Base-by-base conservation (phyloP, 495 filamentous ascomycete species). In the Talaromyces adpressus region DNA sequence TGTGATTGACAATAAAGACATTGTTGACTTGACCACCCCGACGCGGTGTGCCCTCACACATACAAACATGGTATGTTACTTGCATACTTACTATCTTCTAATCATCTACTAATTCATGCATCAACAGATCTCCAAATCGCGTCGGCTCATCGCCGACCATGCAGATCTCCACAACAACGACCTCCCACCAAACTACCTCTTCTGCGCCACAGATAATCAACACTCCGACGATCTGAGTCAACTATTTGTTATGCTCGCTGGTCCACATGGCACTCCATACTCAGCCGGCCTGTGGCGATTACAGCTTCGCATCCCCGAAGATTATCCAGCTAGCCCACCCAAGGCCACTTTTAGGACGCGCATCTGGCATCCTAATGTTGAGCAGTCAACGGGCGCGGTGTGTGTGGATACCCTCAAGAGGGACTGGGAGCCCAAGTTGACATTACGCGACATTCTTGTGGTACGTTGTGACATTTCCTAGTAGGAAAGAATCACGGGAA, bases 281-380 rank as follows among this genome's bases (percentile, higher is more conserved):
- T 72, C 79, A 0, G 69, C 75, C 23, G 86, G 86, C 6, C 65
- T 88, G 22, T 89, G 83, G 85, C 84, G 78, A 62, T 71, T 91
- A 9, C 79, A 84, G 56, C 73, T 91, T 30, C 81, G 81, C 47
- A 86, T 91, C 61, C 88, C 88, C 1, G 73, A 79, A 2, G 84
- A 82, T 54, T 91, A 90, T 65, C 88, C 88, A 5, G 76, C 77
- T 25, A 82, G 77, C 20, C 87, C 88, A 32, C 88, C 88, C 6
- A 90, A 85, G 61, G 88, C 87, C 6, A 78, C 77, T 20, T 91
- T 91, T 68, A 81, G 79, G 57, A 90, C 88, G 8, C 79, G 81
- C 34, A 87, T 91, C 27, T 91, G 86, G 81, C 88, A 91, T 64
- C 88, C 88, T 0, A 91, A 91, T 66, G 84, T 91, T 61, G 88